Base-by-base conservation (phyloP, 2,329 filamentous ascomycete species). In the Fusarium pseudograminearum region DNA sequence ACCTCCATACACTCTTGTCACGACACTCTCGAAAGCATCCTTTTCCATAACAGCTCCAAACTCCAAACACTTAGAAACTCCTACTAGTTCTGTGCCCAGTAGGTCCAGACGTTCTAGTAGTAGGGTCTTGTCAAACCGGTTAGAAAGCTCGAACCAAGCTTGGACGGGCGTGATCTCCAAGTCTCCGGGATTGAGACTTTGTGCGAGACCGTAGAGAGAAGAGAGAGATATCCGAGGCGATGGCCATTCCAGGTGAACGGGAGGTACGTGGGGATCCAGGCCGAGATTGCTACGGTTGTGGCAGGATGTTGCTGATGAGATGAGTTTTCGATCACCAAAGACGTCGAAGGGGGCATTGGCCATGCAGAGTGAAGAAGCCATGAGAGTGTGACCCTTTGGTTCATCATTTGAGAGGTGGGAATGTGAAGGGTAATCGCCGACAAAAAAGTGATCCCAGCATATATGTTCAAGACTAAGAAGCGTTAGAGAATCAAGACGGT, bases 61-160 rank as follows among this genome's bases (percentile, higher is more conserved):
- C 36, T 80, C 76, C 8, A 83, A 76, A 57, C 85, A 87, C 64
- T 78, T 79, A 11, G 85, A 83, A 2, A 82, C 79, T 16, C 78
- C 78, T 6, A 77, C 77, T 8, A 87, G 77, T 69, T 82, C 83
- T 7, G 74, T 62, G 73, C 80, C 79, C 50, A 87, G 75, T 28
- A 55, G 51, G 12, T 79, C 80, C 41, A 85, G 69, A 36, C 79
- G 73, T 24, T 71, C 72, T 53, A 83, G 72, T n/a, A 85, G 76
- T 18, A 78, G 55, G 14, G 69, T 78, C n/a, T 76, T 66, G 24
- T 82, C 80, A 67, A 82, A 85, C 38, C 78, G 73, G 6, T 66
- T 73, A 26, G 80, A 80, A 28, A 87, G 79, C 78, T 87, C 85
- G 73, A 87, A 87, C 85, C 84, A 87, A 3, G 82, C 84, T 76